Percentiles rank a stretch among this genome's conserved stretches.
phyloP scores from a whole-genome alignment of 208 protist species.

The Spongospora subterranea region DNA sequence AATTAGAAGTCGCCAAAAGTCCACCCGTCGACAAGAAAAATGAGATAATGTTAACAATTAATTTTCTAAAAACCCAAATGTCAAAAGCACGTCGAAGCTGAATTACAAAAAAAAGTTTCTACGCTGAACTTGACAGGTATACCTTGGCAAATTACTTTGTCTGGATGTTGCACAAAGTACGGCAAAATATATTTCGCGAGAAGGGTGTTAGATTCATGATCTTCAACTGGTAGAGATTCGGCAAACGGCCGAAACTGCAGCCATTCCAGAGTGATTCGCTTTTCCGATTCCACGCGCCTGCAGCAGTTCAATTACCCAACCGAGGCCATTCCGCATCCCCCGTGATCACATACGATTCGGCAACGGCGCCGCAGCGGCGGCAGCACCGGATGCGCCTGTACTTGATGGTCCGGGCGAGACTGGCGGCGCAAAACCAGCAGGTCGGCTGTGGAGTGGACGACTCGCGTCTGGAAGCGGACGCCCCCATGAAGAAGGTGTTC shows the following conservation, averaged over 20 bases:
- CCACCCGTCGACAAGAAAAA: no score
- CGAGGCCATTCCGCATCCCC: neutral
- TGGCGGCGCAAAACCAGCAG: slow-evolving; percentile 45
- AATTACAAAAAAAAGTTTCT: neutral
- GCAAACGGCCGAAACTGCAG: neutral
- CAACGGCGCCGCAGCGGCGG: neutral
- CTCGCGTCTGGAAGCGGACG: neutral
- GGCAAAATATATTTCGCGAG: slow-evolving; percentile 35
- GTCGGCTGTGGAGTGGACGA: neutral
- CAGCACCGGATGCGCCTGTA: neutral
- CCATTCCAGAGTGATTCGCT: neutral
- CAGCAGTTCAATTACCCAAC: neutral
- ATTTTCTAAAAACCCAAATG: no score
- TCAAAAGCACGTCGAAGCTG: no score
- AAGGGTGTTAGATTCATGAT: neutral
- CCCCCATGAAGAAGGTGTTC: no score
- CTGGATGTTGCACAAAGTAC: neutral
- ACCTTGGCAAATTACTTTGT: neutral
- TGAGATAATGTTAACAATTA: no score
- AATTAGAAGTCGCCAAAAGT: no score
- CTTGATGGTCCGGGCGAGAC: neutral
- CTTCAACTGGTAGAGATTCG: slow-evolving; percentile 11
- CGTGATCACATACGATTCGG: neutral
- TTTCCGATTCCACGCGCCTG: neutral
- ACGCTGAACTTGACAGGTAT: neutral